Percentiles rank a stretch among this genome's conserved stretches.
Evolutionary conservation across 2,329 filamentous ascomycete genomes (phyloP).

Genomic region (Aspergillus flavus): DNA sequence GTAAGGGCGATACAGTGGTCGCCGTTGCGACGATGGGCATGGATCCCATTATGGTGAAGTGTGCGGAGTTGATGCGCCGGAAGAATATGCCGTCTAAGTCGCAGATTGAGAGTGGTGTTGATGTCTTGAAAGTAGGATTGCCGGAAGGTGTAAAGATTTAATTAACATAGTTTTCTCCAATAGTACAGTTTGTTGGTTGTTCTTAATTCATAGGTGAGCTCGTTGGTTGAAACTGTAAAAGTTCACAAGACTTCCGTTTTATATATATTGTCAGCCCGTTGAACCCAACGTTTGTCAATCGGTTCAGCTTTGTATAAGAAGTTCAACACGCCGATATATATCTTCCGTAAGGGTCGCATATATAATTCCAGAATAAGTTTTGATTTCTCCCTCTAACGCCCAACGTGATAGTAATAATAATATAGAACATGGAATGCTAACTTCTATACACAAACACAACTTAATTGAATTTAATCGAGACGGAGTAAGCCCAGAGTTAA

Average conservation of each 20-base stretch:
- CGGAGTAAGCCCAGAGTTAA: neutral
- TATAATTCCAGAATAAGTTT: slow-evolving; percentile 6
- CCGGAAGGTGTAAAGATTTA: slow-evolving; percentile 26
- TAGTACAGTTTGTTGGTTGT: neutral
- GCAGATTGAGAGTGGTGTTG: slow-evolving; percentile 63
- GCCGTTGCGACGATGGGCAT: slow-evolving; percentile 88
- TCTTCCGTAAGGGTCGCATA: neutral
- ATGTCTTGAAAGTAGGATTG: slow-evolving; percentile 42
- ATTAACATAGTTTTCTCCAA: neutral
- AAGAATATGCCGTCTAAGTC: slow-evolving; percentile 82
- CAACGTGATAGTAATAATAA: slow-evolving; percentile 15
- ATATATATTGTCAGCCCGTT: too few relatives aligned
- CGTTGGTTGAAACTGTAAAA: neutral
- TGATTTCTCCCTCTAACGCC: slow-evolving; percentile 28
- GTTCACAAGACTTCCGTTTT: neutral
- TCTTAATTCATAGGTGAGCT: neutral
- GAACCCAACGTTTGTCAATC: neutral
- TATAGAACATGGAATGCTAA: slow-evolving; percentile 20
- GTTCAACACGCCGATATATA: neutral
- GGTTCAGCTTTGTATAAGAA: neutral
- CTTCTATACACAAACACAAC: slow-evolving; percentile 13
- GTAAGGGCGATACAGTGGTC: slow-evolving; percentile 80
- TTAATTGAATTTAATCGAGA: slow-evolving; percentile 8
- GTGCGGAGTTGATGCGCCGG: slow-evolving; percentile 79
- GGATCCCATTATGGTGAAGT: slow-evolving; percentile 84